Base-by-base conservation (phyloP, 2,329 filamentous ascomycete species). In the Diplodia seriata region DNA sequence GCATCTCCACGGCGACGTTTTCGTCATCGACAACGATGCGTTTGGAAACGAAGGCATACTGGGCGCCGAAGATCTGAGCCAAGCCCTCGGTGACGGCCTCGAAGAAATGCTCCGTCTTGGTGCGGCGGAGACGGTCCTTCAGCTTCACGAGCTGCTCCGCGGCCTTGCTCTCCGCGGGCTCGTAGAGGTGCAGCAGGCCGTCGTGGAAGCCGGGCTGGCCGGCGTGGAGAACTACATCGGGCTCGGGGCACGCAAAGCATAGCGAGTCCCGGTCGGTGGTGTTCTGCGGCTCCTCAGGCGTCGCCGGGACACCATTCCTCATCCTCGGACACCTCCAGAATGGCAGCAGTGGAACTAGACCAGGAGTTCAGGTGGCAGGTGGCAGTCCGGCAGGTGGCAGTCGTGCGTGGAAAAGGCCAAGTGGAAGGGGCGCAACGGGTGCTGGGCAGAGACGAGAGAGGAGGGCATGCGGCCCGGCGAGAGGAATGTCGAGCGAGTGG, bases 21-120 rank as follows among this genome's bases (percentile, higher is more conserved):
- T 86, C 81, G 69, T 90, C 87, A 72, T 88, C 85, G 31, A 85
- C 83, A 66, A 88, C 78, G 53, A 89, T 86, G 54, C 87, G 80
- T 75, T 90, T 90, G 55, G 88, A 87, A 50, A 91, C 87, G 73
- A 91, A 91, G 29, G 84, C 86, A 79, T 89, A 90, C 75, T 92
- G 89, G 9, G 89, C 85, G 69, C 86, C 85, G 68, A 86, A 82
- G 43, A 91, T 86, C 56, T 82, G 81, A 55, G 89, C 86, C 73
- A 91, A 81, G 53, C 87, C 87, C 73, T 90, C 85, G 78, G 90
- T 87, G 68, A 91, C 79, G 26, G 85, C 79, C 54, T 80, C 80
- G 89, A 89, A 92, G 77, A 91, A 91, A 61, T 85, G 81, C 69
- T 88, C 84, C 2, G 82, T 84, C 62, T 85, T 82, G 61, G 85